Evolutionary conservation across 2,329 filamentous ascomycete species (phyloP).

Genomic region (Colletotrichum sp.): DNA sequence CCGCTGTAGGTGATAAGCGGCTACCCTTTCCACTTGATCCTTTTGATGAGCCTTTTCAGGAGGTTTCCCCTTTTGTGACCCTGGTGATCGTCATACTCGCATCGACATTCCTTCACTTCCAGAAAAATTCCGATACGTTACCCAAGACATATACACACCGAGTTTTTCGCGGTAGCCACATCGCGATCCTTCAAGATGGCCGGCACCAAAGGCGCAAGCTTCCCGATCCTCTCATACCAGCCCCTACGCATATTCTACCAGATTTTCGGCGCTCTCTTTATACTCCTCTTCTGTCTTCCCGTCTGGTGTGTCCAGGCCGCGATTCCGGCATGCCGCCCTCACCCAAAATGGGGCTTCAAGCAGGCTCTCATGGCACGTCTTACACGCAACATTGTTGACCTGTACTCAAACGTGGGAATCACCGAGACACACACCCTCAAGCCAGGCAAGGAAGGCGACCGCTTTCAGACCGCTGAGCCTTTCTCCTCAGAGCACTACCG

Average conservation of each 20-base stretch:
- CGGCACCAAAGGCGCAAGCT: neutral
- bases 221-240: neutral
- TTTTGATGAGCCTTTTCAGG: neutral
- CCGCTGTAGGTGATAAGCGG: neutral
- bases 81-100: neutral
- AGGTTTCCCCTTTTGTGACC: neutral
- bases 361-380: conserved; percentile 2
- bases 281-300: neutral
- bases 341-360: conserved; percentile 8
- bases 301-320: neutral
- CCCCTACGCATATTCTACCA: neutral
- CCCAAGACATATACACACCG: neutral
- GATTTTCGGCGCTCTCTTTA: neutral
- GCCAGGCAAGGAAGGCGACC: conserved; percentile 25
- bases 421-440: conserved; percentile 24
- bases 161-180: neutral
- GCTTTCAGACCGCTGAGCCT: conserved; percentile 24
- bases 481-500: conserved; percentile 18
- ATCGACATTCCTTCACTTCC: neutral
- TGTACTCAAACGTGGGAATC: conserved; percentile 5
- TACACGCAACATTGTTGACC: neutral
- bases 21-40: neutral
- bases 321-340: neutral
- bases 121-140: neutral
- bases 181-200: neutral